Percentiles rank a stretch among this genome's conserved stretches.
These are phyloP conservation scores for Lavandula angustifolia DNA, from an alignment of 257 asterid genomes.

Conservation along the genomic window DNA sequence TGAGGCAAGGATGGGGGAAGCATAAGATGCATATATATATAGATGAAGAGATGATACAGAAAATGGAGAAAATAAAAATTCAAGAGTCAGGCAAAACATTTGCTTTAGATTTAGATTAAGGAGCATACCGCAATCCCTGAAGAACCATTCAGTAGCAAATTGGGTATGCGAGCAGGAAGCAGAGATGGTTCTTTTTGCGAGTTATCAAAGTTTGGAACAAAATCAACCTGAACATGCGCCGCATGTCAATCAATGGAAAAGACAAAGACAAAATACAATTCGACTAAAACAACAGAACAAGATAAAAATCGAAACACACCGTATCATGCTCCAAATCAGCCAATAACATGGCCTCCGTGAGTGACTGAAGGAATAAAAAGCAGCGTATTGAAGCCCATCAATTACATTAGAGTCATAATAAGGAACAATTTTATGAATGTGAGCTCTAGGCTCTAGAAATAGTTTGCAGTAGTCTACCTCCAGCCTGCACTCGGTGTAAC, in stretches of 20 bases:
- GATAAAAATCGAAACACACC: conserved; percentile 44
- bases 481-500: conserved; percentile 96
- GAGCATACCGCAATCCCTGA: conserved; percentile 94
- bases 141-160: conserved; percentile 86
- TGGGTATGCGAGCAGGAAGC: conserved; percentile 95
- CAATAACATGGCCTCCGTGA: conserved; percentile 89
- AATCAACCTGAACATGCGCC: conserved; percentile 72
- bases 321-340: conserved; percentile 90
- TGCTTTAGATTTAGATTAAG: conserved; percentile 23
- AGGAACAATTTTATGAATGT: conserved; percentile 8
- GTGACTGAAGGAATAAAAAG: conserved; percentile 64
- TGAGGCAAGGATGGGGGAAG: conserved; percentile 32
- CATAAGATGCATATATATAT: conserved; percentile 12
- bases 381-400: conserved; percentile 22
- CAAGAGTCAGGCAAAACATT: conserved; percentile 14
- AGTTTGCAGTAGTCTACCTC: conserved; percentile 53
- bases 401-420: conserved; percentile 6
- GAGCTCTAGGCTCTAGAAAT: conserved; percentile 23
- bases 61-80: conserved; percentile 1
- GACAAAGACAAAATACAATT: conserved; percentile 16
- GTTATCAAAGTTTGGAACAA: conserved; percentile 90
- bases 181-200: conserved; percentile 97
- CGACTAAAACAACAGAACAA: conserved; percentile 10
- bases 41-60: conserved; percentile 13
- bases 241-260: conserved; percentile 30